Evolutionary conservation across 2,329 filamentous ascomycete species (phyloP).

Genomic region (Clonostachys chloroleuca): DNA sequence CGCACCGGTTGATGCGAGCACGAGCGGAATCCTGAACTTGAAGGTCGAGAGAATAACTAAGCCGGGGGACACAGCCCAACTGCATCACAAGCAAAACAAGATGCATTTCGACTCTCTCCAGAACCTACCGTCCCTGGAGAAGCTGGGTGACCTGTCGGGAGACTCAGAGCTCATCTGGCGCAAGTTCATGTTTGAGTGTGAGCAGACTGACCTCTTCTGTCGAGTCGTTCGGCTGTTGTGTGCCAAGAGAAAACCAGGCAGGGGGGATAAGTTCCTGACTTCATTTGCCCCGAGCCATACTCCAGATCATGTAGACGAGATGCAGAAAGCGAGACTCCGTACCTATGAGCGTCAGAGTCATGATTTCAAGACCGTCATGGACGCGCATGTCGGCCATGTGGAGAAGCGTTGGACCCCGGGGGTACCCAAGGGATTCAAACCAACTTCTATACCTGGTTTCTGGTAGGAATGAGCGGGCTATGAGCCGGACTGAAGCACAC

Average conservation of each 20-base stretch:
- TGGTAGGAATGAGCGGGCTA: too few relatives aligned
- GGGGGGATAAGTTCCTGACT: too few relatives aligned
- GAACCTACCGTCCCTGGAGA: slow-evolving; percentile 14
- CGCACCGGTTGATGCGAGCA: slow-evolving; percentile 12
- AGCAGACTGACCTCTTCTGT: not conserved
- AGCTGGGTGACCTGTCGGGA: slow-evolving; percentile 4
- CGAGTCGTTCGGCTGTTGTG: not conserved
- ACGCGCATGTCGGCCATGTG: too few relatives aligned
- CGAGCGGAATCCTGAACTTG: not conserved
- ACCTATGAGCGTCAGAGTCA: too few relatives aligned
- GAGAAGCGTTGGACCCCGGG: too few relatives aligned
- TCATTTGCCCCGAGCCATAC: too few relatives aligned
- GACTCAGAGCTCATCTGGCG: not conserved
- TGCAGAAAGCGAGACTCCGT: too few relatives aligned
- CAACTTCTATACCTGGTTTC: too few relatives aligned
- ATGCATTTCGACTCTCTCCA: slow-evolving; percentile 18
- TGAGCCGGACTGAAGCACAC: too few relatives aligned
- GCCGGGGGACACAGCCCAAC: not conserved
- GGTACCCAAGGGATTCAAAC: not conserved
- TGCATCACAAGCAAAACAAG: slow-evolving; percentile 9
- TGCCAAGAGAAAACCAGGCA: not conserved
- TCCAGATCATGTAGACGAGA: too few relatives aligned
- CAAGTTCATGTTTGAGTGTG: not conserved
- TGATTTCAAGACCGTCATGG: too few relatives aligned
- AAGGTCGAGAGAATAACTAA: not conserved